These are phyloP conservation scores for Echites panduratus DNA, from an alignment of 257 asterid genomes.

Conservation along the genomic window DNA sequence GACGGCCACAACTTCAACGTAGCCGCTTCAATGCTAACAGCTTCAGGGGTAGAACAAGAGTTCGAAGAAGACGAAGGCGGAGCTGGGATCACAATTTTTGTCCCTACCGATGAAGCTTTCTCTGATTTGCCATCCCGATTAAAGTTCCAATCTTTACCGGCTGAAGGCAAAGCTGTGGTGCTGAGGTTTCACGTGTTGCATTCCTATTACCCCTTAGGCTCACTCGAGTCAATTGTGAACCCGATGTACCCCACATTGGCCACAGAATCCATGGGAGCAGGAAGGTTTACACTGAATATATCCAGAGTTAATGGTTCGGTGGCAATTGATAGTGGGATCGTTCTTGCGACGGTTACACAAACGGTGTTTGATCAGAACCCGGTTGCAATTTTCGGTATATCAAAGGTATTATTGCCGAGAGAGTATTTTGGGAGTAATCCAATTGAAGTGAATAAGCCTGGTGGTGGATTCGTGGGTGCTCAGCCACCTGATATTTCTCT, in stretches of 20 bases:
- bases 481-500: constrained; percentile 50
- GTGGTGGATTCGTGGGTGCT: constrained; percentile 37
- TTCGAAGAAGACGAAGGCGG: constrained; percentile 74
- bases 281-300: constrained; percentile 68
- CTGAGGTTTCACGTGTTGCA: constrained; percentile 73
- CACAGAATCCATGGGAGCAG: constrained; percentile 72
- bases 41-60: constrained; percentile 76
- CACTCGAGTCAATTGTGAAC: constrained; percentile 70
- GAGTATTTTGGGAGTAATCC: constrained; percentile 67
- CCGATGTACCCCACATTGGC: constrained; percentile 88
- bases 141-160: constrained; percentile 64
- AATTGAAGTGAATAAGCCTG: constrained; percentile 36
- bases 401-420: constrained; percentile 59
- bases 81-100: constrained; percentile 79
- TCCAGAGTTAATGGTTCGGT: constrained; percentile 71
- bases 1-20: constrained; percentile 84
- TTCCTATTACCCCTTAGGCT: constrained; percentile 74
- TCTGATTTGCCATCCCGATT: constrained; percentile 57
- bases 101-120: constrained; percentile 77
- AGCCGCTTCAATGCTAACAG: constrained; percentile 77
- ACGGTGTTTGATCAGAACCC: constrained; percentile 92
- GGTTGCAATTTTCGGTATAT: constrained; percentile 80
- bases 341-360: constrained; percentile 68
- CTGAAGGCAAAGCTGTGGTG: constrained; percentile 64
- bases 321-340: constrained; percentile 67